phyloP scores from a whole-genome alignment of 768 basidiomycete genomes.

The Termitomyces sp. region DNA sequence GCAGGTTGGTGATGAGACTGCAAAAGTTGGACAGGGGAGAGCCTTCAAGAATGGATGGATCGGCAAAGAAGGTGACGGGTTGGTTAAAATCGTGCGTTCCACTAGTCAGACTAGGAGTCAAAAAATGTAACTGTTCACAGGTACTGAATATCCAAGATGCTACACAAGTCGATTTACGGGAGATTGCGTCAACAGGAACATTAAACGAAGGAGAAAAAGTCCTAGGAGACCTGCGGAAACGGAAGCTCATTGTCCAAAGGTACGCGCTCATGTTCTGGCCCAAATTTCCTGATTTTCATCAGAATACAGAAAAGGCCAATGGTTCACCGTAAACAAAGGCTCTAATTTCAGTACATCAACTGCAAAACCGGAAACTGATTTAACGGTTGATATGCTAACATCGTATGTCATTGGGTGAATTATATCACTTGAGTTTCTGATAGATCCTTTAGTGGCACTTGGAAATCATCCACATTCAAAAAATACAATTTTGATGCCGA shows the following conservation, averaged over 20 bases:
- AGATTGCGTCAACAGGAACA: constrained; percentile 70
- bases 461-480: constrained; percentile 93
- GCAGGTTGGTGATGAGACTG: constrained; percentile 77
- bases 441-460: constrained; percentile 62
- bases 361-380: constrained; percentile 91
- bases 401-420: constrained; percentile 51
- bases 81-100: constrained; percentile 75
- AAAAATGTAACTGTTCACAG: constrained; percentile 31
- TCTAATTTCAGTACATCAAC: constrained; percentile 84
- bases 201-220: constrained; percentile 73
- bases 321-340: constrained; percentile 89
- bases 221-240: constrained; percentile 84
- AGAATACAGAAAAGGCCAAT: constrained; percentile 79
- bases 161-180: constrained; percentile 70
- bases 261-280: constrained; percentile 23
- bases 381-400: constrained; percentile 91
- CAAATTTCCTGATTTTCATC: constrained; percentile 3
- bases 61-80: constrained; percentile 79
- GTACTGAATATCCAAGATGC: constrained; percentile 60
- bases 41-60: constrained; percentile 99
- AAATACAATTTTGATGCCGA: constrained; percentile 99
- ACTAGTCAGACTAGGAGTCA: background rate
- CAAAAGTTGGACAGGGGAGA: constrained; percentile 90
- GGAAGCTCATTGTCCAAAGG: constrained; percentile 86
- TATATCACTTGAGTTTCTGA: background rate